Evolutionary conservation across 352 stramenopile species (phyloP), one percentile per base, ranked within the genome.

Genomic region (Globisporangium okanoganense): DNA sequence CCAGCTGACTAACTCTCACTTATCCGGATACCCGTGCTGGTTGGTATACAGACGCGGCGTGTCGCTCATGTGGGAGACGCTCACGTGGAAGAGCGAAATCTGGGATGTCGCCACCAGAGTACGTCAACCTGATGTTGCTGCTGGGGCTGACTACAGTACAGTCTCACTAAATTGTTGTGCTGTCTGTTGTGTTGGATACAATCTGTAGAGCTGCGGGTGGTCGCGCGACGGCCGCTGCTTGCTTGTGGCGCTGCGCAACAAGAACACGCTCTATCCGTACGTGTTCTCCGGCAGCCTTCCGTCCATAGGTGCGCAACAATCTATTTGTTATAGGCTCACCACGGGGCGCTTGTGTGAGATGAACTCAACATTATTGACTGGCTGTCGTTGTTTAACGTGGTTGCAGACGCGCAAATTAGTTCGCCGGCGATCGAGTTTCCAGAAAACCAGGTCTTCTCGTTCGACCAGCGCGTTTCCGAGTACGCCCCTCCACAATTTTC

Each of bases 71-170:
- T 93, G 84, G 84, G 84, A 93, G 56, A 88, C 84, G 12, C 51
- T 85, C 40, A 90, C 82, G 36, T 93, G 84, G 84, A 83, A 87
- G 66, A 78, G 78, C 62, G 84, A 93, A 54, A 85, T 79, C 9
- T 93, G 84, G 84, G 79, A 93, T 33, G 56, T 93, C 10, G 73
- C 79, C 25, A 75, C 76, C 3, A 65, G 64, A 51, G 84, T 92
- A 80, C 24, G 78, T 57, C 3, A 33, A 45, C 0, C 16, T 38
- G 1, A 36, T 45, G 6, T 5, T 45, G 16, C 14, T 44, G 25
- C 16, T 31, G 12, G 2, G 24, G 7, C 6, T 49, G 20, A 25
- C 12, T 20, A 29, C 45, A 4, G 10, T 40, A 33, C 18, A 13
- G 18, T 33, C 10, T 43, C 1, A 24, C 18, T 62, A 20, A 31